Evolutionary conservation across 768 basidiomycete genomes (phyloP), one percentile per base, ranked within the genome.

Genomic region (Xerocomus potaroensis): DNA sequence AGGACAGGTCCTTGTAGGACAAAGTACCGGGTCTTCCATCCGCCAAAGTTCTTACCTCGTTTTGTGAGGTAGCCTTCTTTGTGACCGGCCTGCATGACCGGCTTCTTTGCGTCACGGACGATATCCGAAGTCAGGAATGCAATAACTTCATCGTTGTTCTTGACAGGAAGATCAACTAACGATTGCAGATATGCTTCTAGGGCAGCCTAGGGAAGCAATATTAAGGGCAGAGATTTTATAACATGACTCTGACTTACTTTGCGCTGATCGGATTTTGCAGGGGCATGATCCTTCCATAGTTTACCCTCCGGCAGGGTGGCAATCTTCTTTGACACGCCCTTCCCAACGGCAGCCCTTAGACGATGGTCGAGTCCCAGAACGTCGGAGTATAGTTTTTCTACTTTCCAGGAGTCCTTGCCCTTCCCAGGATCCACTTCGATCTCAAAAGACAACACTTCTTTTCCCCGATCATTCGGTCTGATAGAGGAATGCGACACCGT

Each of bases 21-120:
- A 59, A 98, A 98, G 67, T 84, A 99, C 34, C 96, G 78, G 21
- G 91, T 91, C 63, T 95, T 94, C 95, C 91, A 94, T 2, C 95
- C 93, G 36, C 96, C 96, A 68, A 98, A 97, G 60, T 91, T 96
- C 72, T 97, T 92, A 18, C 94, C 94, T 48, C 92, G 78, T 70
- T 97, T 97, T 16, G 95, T 97, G 29, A 96, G 72, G 64, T 95
- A 95, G 14, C 94, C 95, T 66, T 95, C 91, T 67, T 95, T 96
- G 70, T 93, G 83, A 22, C 88, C 88, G 2, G 76, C 76, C 60
- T 87, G 85, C 71, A 80, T 79, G 16, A 87, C 87, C 2, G 88
- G 85, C 51, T 83, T 81, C 63, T 79, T 80, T 36, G 83, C 72
- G 53, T 84, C 83, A 27, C 82, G 82, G 29, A 93, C 79, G 44